Conservation (phyloP, 208 protist species). For the Trypanosoma brucei region DNA sequence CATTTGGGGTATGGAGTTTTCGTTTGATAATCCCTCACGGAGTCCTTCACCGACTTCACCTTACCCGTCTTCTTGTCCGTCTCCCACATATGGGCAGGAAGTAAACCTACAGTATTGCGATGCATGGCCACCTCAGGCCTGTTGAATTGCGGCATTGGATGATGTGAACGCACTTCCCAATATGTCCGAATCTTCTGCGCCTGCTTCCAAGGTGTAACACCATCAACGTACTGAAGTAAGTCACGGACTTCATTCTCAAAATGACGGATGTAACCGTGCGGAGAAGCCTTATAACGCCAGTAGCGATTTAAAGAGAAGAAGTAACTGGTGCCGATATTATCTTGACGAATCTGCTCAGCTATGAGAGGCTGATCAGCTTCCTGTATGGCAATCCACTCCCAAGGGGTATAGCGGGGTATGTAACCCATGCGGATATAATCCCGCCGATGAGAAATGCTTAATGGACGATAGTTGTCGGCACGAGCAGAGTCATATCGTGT, state of each 20-base stretch:
- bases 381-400: conserved; percentile 89
- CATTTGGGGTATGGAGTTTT: conserved; percentile 75
- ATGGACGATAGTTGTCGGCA: conserved; percentile 83
- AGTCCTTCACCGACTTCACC: conserved; percentile 87
- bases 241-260: conserved; percentile 89
- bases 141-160: conserved; percentile 90
- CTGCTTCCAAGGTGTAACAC: conserved; percentile 86
- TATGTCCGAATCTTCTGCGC: conserved; percentile 89
- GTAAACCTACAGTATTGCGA: conserved; percentile 74
- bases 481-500: conserved; percentile 55
- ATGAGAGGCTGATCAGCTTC: conserved; percentile 87
- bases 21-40: conserved; percentile 88
- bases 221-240: conserved; percentile 83
- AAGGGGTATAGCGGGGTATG: conserved; percentile 83
- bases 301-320: conserved; percentile 83
- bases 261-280: conserved; percentile 85
- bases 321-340: conserved; percentile 72
- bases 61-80: conserved; percentile 91
- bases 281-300: conserved; percentile 87
- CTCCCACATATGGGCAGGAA: conserved; percentile 85
- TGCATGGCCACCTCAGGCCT: conserved; percentile 86
- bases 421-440: conserved; percentile 87
- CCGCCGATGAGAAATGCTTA: conserved; percentile 77
- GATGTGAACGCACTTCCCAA: conserved; percentile 86
- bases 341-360: conserved; percentile 67